Evolutionary conservation across 176 grass and related monocot genomes (phyloP).

Genomic region (Pontederia paniculata): DNA sequence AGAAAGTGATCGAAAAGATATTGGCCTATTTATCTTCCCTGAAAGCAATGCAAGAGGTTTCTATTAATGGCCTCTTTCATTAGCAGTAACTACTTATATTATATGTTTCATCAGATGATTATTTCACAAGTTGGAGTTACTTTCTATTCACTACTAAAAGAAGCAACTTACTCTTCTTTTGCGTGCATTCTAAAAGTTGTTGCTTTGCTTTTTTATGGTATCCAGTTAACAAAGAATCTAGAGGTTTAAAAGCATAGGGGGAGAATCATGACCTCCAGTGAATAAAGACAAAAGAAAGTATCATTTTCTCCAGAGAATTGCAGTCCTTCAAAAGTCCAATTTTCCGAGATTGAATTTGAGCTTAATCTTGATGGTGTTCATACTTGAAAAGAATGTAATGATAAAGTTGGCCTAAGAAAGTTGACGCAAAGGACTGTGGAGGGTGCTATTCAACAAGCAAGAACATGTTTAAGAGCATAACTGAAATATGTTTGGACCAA

Average conservation of each 20-base stretch:
- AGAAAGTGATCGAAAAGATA: constrained; percentile 17
- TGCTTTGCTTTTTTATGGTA: constrained; percentile 54
- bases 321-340: constrained; percentile 41
- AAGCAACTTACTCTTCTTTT: constrained; percentile 16
- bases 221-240: constrained; percentile 76
- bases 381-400: constrained; percentile 31
- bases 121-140: background rate
- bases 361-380: constrained; percentile 31
- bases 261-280: constrained; percentile 18
- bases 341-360: constrained; percentile 16
- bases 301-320: constrained; percentile 39
- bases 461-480: constrained; percentile 30
- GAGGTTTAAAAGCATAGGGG: constrained; percentile 29
- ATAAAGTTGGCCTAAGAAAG: constrained; percentile 74
- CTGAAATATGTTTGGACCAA: constrained; percentile 49
- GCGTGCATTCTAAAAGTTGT: constrained; percentile 39
- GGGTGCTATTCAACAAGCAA: constrained; percentile 44
- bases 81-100: constrained; percentile 14
- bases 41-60: constrained; percentile 13
- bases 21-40: constrained; percentile 16
- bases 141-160: constrained; percentile 21
- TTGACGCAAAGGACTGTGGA: constrained; percentile 49
- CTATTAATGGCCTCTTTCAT: constrained; percentile 2
- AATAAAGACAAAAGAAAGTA: constrained; percentile 50
- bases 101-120: constrained; percentile 13